Base-by-base conservation (phyloP, 2,329 filamentous ascomycete genomes). In the Tolypocladium tundrense region DNA sequence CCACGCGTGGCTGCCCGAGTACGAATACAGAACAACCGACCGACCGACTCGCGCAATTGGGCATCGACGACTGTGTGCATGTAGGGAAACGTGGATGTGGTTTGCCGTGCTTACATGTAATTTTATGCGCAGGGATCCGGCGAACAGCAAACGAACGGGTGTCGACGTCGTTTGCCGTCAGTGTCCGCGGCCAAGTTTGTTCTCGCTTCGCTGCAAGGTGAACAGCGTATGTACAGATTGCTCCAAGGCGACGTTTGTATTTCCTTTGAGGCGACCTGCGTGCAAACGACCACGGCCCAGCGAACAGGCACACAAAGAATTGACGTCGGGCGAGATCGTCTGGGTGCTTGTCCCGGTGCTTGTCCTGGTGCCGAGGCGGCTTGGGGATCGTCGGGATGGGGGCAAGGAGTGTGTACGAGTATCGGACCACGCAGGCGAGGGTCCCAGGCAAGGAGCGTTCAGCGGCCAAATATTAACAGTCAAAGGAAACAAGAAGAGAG, bases 401-500 rank as follows among this genome's bases (percentile, higher is more conserved):
- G 45, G 42, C 52, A 57, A 58, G 52, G 58, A 58, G 42, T 53
- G 54, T 54, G 52, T 45, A 54, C 55, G 54, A 53, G 52, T 45
- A 54, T 56, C 5, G 37, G 55, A 16, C 24, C 48, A 31, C 48
- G 13, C 48, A 21, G 48, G 48, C 40, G 45, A 14, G n/a, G 42
- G 21, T 50, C 21, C 21, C 37, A 35, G 39, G 10, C 37, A 51
- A 58, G 24, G 57, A 58, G 57, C 53, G 39, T 52, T 31, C 35
- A 40, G 24, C 31, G 60, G 55, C 51, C 62, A 60, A 56, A 58
- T 52, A 61, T 21, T 43, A 57, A 57, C 24, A 60, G 51, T 54
- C 58, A 58, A 60, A 45, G 60, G 57, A 58, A 58, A 58, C 19
- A 55, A 31, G 13, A 33, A 53, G 54, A 58, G 60, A 61, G 37